Evolutionary conservation across 2,329 filamentous ascomycete species (phyloP), one percentile per base, ranked within the genome.

Genomic region (Calonectria ilicicola): DNA sequence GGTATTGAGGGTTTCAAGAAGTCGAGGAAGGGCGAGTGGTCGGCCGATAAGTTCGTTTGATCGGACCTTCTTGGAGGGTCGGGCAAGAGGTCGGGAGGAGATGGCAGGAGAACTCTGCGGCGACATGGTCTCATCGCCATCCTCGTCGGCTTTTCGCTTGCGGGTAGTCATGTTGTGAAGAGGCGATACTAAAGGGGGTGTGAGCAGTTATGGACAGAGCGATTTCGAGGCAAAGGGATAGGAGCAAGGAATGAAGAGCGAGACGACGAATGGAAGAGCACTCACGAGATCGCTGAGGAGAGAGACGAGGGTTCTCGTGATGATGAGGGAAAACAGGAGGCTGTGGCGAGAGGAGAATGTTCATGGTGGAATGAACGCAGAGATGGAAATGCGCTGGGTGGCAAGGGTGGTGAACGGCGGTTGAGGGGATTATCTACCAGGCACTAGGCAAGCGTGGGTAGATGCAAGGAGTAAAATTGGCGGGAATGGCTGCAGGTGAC

Each of bases 1-100:
- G 72, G 93, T 93, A 80, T 97, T 95, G 53, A 99, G 91, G 0
- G 97, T 98, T 85, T 99, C 96, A 74, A 99, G 92, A n/a, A 99
- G 90, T 80, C 97, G 93, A 70, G 89, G 87, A 9, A 91, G 85
- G 2, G 86, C 80, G 49, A 92, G 84, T 21, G 89, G 89, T 29
- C 89, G 87, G n/a, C 90, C 90, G 58, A 85, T 82, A 72, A 95
- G 83, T 78, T 97, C 95, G 77, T 92, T 89, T 17, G 87, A 86
- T 79, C 91, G 87, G 51, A 86, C 82, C 81, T 90, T 93, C 82
- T 94, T 95, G 64, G 91, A 88, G 19, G 91, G 89, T 75, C 93
- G 87, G 67, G 91, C 87, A 32, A 97, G 90, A 69, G 92, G 87
- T 79, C 95, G 91, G 75, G 91, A 87, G 77, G 93, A 87, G 72